Evolutionary conservation across 805 yeast species (phyloP).

Genomic region (Naumovozyma dairenensis): DNA sequence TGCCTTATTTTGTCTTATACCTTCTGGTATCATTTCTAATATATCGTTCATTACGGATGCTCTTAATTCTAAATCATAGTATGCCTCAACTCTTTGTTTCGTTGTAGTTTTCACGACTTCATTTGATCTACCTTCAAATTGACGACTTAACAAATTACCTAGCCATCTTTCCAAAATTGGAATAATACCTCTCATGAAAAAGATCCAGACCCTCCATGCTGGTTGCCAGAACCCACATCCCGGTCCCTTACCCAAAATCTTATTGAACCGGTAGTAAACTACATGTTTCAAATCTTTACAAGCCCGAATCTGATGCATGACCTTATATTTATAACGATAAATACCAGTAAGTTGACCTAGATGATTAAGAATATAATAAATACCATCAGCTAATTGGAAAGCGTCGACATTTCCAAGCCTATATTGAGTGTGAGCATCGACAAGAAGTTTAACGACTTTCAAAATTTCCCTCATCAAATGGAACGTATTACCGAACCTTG

Average conservation of each 20-base stretch:
- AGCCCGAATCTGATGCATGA: slow-evolving; percentile 95
- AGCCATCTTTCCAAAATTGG: slow-evolving; percentile 93
- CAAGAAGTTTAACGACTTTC: slow-evolving; percentile 72
- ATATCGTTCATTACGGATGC: slow-evolving; percentile 95
- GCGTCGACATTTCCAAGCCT: slow-evolving; percentile 87
- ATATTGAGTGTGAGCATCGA: slow-evolving; percentile 88
- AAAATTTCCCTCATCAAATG: slow-evolving; percentile 86
- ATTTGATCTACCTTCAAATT: slow-evolving; percentile 91
- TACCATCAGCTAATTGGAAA: slow-evolving; percentile 88
- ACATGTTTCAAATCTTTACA: slow-evolving; percentile 93
- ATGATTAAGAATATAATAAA: slow-evolving; percentile 83
- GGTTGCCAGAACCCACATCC: slow-evolving; percentile 99
- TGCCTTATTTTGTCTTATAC: slow-evolving; percentile 76
- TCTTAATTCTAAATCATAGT: slow-evolving; percentile 84
- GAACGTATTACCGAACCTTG: slow-evolving; percentile 93
- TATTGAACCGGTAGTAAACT: slow-evolving; percentile 75
- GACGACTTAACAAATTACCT: slow-evolving; percentile 82
- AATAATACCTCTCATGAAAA: slow-evolving; percentile 80
- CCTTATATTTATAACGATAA: slow-evolving; percentile 91
- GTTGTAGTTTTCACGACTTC: slow-evolving; percentile 91
- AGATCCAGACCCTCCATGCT: slow-evolving; percentile 95
- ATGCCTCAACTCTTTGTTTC: slow-evolving; percentile 90
- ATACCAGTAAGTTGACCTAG: slow-evolving; percentile 94
- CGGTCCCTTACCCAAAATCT: slow-evolving; percentile 90
- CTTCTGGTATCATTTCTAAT: slow-evolving; percentile 94